Evolutionary conservation across 2,329 filamentous ascomycete genomes (phyloP), one percentile per base, ranked within the genome.

Genomic region (Cladosporium sp.): DNA sequence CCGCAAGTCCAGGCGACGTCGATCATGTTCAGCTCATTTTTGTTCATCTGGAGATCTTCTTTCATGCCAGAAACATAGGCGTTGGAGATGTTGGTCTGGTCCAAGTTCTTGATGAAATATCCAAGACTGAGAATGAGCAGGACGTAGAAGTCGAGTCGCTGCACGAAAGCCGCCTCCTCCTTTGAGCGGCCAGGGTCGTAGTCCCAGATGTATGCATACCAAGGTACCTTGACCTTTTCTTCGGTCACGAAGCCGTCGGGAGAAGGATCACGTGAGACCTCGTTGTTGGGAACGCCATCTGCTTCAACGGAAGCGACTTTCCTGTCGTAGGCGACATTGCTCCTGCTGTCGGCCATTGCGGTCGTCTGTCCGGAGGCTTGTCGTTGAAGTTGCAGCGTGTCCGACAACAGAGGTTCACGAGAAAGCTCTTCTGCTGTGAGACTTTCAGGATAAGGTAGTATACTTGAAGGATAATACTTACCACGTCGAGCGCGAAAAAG

Each of bases 1-100:
- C 87, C 87, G 0, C 86, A 81, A 0, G 85, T 88, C 80, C 86
- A 89, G 32, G 81, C 82, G 0, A 85, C 83, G 60, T 86, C 79
- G 76, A 84, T 83, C 63, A 83, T 83, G 62, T 87, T 86, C 36
- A 87, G 77, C 65, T 88, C 77, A 68, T 87, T 87, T 1, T 80
- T 80, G 55, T 83, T 81, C 24, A 87, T 74, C 1, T 77, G 72
- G 0, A 87, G 75, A 63, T 87, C 85, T 69, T 86, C 82, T 71
- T 86, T 78, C 81, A 83, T 83, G 36, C 81, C 81, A 26, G 79
- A 81, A 4, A 83, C 79, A 67, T 80, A 83, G 8, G 81, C 79
- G 74, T 81, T 82, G 68, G 78, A 82, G 54, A 74, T 70, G 63
- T 74, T 74, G 6, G 64, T 64, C 54, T 76, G 72, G 57, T 76